These are phyloP conservation scores for Tilletiopsis washingtonensis DNA, from an alignment of 1,284 basidiomycete genomes.

Conservation along the genomic window DNA sequence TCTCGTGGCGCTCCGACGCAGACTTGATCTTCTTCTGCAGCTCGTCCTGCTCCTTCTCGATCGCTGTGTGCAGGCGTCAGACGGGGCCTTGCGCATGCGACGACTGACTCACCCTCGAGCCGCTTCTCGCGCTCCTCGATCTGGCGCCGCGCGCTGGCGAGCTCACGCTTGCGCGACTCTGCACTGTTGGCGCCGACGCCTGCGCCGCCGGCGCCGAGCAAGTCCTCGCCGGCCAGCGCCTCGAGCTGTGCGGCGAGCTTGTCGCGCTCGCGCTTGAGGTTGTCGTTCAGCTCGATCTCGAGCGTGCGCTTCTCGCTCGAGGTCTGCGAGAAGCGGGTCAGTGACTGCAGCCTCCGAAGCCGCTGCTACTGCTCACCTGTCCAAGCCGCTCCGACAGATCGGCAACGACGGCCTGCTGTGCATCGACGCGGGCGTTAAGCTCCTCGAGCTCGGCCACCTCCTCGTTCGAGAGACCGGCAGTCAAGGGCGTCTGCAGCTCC, in stretches of 20 bases:
- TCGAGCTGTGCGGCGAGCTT: slow-evolving; percentile 73
- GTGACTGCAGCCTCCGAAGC: background rate
- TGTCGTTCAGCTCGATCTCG: slow-evolving; percentile 89
- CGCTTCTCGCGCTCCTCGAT: slow-evolving; percentile 54
- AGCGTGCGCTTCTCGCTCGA: slow-evolving; percentile 69
- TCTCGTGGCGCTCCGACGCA: slow-evolving; percentile 62
- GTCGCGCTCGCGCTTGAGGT: slow-evolving; percentile 66
- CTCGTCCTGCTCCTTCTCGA: slow-evolving; percentile 55
- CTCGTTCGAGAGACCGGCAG: slow-evolving; percentile 62
- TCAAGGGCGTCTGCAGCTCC: slow-evolving; percentile 71
- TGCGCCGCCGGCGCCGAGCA: slow-evolving; percentile 55
- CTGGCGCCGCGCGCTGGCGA: slow-evolving; percentile 56
- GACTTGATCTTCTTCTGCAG: slow-evolving; percentile 62
- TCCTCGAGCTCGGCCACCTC: slow-evolving; percentile 64
- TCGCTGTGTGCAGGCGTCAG: slow-evolving; percentile 14
- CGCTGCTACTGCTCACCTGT: slow-evolving; percentile 3
- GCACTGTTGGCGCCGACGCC: slow-evolving; percentile 55
- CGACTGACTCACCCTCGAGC: slow-evolving; percentile 53
- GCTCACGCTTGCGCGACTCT: slow-evolving; percentile 61
- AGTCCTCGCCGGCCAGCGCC: slow-evolving; percentile 57
- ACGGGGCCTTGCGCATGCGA: background rate
- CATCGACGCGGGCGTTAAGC: slow-evolving; percentile 70
- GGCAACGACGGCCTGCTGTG: slow-evolving; percentile 62
- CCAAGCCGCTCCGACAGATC: slow-evolving; percentile 53
- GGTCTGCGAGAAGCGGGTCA: no score